phyloP scores from a whole-genome alignment of 371 early-diverging fungal genomes.

The Mucor lusitanicus region DNA sequence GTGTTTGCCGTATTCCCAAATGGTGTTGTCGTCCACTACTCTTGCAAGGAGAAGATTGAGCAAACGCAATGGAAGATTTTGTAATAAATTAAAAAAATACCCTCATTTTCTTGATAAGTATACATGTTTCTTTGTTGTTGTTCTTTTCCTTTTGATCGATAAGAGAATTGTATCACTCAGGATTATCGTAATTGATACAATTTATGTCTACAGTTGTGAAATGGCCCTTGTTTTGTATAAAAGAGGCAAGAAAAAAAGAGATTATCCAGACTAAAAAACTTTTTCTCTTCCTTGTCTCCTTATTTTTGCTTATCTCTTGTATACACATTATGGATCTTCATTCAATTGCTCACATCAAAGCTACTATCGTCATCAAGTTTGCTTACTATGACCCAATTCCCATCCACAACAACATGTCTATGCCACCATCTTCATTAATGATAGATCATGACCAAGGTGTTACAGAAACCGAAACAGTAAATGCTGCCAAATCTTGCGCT shows the following conservation, averaged over 20 bases:
- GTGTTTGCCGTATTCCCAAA: slow-evolving; percentile 81
- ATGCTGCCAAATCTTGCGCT: slow-evolving; percentile 20
- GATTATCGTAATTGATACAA: not conserved
- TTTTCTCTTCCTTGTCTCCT: not conserved
- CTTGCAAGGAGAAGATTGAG: slow-evolving; percentile 71
- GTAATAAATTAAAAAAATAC: slow-evolving; percentile 16
- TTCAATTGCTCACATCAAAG: not conserved
- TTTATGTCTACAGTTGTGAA: not conserved
- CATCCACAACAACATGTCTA: not conserved
- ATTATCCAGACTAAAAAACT: not conserved
- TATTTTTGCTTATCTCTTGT: slow-evolving; percentile 1
- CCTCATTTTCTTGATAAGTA: not conserved
- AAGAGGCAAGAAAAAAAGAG: not conserved
- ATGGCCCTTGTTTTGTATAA: slow-evolving; percentile 1
- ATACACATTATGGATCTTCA: not conserved
- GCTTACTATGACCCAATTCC: not conserved
- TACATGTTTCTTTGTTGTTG: slow-evolving; percentile 1
- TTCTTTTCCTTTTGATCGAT: slow-evolving; percentile 6
- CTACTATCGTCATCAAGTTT: slow-evolving; percentile 2
- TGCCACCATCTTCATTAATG: not conserved
- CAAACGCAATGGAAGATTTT: slow-evolving; percentile 49
- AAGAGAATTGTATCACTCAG: slow-evolving; percentile 5
- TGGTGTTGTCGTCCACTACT: slow-evolving; percentile 77
- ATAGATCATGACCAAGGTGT: not conserved
- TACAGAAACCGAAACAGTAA: not conserved